These are phyloP conservation scores for Alternaria longipes DNA, from an alignment of 2,329 filamentous ascomycete genomes.

Conservation along the genomic window DNA sequence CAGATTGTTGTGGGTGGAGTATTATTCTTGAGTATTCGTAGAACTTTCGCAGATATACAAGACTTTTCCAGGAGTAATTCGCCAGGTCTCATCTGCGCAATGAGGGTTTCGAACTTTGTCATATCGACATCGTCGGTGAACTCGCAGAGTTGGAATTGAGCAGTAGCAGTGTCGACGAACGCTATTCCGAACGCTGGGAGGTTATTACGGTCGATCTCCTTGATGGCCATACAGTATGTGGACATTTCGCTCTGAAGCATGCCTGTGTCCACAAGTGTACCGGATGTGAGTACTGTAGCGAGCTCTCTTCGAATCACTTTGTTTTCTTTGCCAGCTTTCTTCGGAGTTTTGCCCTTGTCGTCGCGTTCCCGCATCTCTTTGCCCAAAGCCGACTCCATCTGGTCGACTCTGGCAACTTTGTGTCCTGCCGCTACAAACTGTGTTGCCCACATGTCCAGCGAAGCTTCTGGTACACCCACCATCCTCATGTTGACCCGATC, in stretches of 20 bases:
- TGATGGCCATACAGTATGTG: constrained; percentile 94
- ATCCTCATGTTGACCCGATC: constrained; percentile 99
- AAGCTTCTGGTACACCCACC: constrained; percentile 96
- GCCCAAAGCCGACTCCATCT: constrained; percentile 92
- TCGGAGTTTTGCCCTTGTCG: constrained; percentile 61
- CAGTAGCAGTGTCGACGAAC: constrained; percentile 95
- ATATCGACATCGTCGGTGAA: constrained; percentile 92
- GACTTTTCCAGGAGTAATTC: constrained; percentile 89
- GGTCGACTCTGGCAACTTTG: constrained; percentile 96
- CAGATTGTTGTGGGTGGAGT: constrained; percentile 91
- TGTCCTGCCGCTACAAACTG: constrained; percentile 98
- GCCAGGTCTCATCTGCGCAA: constrained; percentile 88
- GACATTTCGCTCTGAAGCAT: constrained; percentile 99
- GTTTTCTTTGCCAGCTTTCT: constrained; percentile 68
- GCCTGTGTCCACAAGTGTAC: constrained; percentile 91
- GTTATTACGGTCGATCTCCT: constrained; percentile 72
- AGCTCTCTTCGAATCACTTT: constrained; percentile 94
- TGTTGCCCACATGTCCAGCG: constrained; percentile 95
- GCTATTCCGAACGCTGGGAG: constrained; percentile 87
- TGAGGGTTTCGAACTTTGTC: constrained; percentile 96
- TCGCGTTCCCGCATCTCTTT: constrained; percentile 99
- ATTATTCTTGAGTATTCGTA: constrained; percentile 96
- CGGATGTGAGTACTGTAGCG: constrained; percentile 87
- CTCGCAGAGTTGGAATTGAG: constrained; percentile 91
- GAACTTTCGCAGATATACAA: constrained; percentile 82